Evolutionary conservation across 108 stramenopile species (phyloP).

Genomic region (Skeletonema marinoi): DNA sequence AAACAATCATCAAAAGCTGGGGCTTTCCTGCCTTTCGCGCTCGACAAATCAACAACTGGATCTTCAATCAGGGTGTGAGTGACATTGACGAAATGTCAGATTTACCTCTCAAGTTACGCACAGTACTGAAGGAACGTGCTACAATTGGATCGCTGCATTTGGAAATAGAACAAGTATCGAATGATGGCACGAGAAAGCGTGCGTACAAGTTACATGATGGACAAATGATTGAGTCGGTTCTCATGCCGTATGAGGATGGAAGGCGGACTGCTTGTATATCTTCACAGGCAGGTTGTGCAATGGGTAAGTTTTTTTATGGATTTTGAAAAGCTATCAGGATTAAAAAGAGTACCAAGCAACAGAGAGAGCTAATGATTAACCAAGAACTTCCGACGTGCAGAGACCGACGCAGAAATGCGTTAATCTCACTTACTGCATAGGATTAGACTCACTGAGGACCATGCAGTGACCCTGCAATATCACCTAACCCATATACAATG

Average conservation of each 20-base stretch:
- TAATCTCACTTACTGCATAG: conserved; percentile 4
- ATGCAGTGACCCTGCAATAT: not conserved
- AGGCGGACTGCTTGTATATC: conserved; percentile 95
- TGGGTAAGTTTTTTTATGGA: conserved; percentile 52
- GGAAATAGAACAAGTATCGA: conserved; percentile 64
- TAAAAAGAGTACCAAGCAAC: not conserved
- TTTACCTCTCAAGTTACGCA: conserved; percentile 75
- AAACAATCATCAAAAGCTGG: conserved; percentile 61
- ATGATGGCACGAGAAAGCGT: conserved; percentile 94
- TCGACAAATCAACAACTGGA: conserved; percentile 85
- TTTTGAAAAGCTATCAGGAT: no score
- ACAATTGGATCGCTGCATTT: conserved; percentile 63
- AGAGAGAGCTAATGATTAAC: not conserved
- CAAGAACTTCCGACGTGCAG: not conserved
- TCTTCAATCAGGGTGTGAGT: conserved; percentile 76
- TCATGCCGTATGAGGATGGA: conserved; percentile 97
- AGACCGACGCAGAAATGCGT: conserved; percentile 6
- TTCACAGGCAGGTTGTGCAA: conserved; percentile 96
- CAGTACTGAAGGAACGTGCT: conserved; percentile 56
- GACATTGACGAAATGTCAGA: conserved; percentile 85
- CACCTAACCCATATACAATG: conserved; percentile 6
- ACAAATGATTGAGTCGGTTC: conserved; percentile 93
- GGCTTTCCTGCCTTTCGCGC: conserved; percentile 85
- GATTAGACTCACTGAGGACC: conserved; percentile 6
- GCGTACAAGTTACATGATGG: conserved; percentile 90